Evolutionary conservation across 1,284 basidiomycete species (phyloP).

Genomic region (Amylostereum chailletii): DNA sequence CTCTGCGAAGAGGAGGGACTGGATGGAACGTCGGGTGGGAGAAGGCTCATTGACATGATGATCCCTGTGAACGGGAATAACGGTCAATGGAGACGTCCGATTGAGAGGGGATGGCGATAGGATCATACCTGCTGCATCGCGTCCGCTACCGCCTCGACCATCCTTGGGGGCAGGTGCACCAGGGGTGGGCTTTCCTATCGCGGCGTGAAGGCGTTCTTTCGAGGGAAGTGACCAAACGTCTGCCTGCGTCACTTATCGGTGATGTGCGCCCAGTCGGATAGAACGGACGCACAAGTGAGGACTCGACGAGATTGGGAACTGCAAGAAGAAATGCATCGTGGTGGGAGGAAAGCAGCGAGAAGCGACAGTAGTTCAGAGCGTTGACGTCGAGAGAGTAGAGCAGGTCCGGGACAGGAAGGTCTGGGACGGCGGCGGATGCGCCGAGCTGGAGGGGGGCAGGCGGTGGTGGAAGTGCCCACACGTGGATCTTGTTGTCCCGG

Average conservation of each 20-base stretch:
- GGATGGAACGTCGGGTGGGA: slow-evolving; percentile 21
- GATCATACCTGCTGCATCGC: slow-evolving; percentile 29
- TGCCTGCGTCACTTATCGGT: slow-evolving; percentile 36
- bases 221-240: slow-evolving; percentile 74
- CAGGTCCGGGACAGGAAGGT: slow-evolving; percentile 40
- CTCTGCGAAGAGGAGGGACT: slow-evolving; percentile 15
- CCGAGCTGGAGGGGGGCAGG: slow-evolving; percentile 39
- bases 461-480: slow-evolving; percentile 45
- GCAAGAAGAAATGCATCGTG: slow-evolving; percentile 48
- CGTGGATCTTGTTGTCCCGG: slow-evolving; percentile 75
- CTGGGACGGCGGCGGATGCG: slow-evolving; percentile 45
- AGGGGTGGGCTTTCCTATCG: slow-evolving; percentile 50
- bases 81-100: neutral
- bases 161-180: slow-evolving; percentile 27
- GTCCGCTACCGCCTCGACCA: slow-evolving; percentile 29
- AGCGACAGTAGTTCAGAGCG: slow-evolving; percentile 84
- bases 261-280: neutral
- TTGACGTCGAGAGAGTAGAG: slow-evolving; percentile 75
- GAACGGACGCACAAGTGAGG: slow-evolving; percentile 55
- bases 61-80: slow-evolving; percentile 42
- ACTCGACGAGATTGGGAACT: slow-evolving; percentile 82
- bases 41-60: slow-evolving; percentile 79
- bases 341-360: slow-evolving; percentile 41
- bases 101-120: neutral
- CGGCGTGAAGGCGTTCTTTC: slow-evolving; percentile 64